Evolutionary conservation across 768 basidiomycete genomes (phyloP).

Genomic region (Serendipita sp.): DNA sequence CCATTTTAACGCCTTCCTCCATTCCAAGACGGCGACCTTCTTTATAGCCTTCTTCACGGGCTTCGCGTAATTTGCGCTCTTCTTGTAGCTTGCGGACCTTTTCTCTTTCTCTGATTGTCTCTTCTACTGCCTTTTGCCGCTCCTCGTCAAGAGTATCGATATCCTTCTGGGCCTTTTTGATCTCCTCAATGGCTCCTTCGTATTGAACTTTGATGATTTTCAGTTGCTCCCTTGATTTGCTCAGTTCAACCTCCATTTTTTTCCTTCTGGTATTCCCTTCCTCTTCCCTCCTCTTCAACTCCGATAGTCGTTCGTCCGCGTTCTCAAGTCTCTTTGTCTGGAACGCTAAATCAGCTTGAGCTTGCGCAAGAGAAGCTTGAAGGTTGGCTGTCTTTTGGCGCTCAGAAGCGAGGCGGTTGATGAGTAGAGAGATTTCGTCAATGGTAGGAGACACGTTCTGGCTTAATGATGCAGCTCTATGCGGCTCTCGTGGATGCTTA

Average conservation of each 20-base stretch:
- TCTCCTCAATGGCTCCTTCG: not conserved
- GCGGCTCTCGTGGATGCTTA: not conserved
- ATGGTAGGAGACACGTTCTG: not conserved
- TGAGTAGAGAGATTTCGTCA: conserved; percentile 1
- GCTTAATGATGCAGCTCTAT: not conserved
- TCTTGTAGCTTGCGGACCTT: not conserved
- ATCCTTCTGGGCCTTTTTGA: not conserved
- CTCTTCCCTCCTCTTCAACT: not conserved
- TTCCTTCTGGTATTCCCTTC: not conserved
- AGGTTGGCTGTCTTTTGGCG: conserved; percentile 5
- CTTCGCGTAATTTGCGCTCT: not conserved
- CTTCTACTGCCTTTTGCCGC: not conserved
- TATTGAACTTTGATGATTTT: not conserved
- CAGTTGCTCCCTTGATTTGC: not conserved
- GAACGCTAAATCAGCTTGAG: not conserved
- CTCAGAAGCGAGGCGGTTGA: not conserved
- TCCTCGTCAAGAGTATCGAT: not conserved
- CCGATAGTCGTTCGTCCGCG: not conserved
- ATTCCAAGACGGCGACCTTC: not conserved
- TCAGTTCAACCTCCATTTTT: not conserved
- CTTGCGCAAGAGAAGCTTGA: not conserved
- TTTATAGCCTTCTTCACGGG: not conserved
- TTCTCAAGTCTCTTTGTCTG: not conserved
- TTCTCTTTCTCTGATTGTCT: not conserved
- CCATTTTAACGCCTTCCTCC: not conserved